A percentile compares a stretch with the other conserved stretches of the same genome.
Conservation (phyloP, 2,329 filamentous ascomycete species). For the Basipetospora chlamydospora region DNA sequence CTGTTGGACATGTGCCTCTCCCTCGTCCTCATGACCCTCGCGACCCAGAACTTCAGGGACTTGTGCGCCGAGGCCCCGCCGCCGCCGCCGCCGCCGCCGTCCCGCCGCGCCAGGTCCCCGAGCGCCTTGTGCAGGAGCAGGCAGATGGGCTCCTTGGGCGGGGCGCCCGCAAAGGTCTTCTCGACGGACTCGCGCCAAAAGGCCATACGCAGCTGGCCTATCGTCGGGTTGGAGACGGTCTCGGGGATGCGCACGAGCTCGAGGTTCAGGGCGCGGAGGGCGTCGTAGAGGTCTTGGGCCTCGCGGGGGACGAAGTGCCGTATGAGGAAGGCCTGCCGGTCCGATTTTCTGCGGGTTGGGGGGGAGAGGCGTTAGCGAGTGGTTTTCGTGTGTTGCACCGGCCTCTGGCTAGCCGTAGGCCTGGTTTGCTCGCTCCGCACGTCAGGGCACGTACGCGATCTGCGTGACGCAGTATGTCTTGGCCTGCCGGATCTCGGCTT, state of each 20-base stretch:
- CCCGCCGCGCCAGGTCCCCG: conserved; percentile 36
- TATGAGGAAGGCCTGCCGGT: conserved; percentile 77
- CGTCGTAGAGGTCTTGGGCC: conserved; percentile 71
- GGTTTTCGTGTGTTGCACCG: no score
- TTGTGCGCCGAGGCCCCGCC: conserved; percentile 25
- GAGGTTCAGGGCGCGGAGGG: conserved; percentile 82
- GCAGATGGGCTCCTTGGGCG: conserved; percentile 84
- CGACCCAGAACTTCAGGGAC: conserved; percentile 57
- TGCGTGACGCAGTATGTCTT: conserved; percentile 39
- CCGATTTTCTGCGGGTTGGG: conserved; percentile 55
- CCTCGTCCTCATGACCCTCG: conserved; percentile 64
- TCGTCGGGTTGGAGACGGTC: conserved; percentile 71
- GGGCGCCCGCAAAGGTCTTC: conserved; percentile 59
- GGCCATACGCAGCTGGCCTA: conserved; percentile 79
- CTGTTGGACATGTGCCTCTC: conserved; percentile 74
- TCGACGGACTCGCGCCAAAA: conserved; percentile 86
- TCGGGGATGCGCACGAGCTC: conserved; percentile 85
- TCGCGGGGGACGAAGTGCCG: conserved; percentile 68
- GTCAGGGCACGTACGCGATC: conserved; percentile 25
- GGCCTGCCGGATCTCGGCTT: conserved; percentile 36
- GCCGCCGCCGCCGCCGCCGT: no score
- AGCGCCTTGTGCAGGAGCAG: conserved; percentile 66
- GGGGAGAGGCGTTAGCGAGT: no score
- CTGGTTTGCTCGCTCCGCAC: background rate
- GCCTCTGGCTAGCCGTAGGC: no score